Conservation (phyloP, 345 rosid species). For the Cardamine occulta region DNA sequence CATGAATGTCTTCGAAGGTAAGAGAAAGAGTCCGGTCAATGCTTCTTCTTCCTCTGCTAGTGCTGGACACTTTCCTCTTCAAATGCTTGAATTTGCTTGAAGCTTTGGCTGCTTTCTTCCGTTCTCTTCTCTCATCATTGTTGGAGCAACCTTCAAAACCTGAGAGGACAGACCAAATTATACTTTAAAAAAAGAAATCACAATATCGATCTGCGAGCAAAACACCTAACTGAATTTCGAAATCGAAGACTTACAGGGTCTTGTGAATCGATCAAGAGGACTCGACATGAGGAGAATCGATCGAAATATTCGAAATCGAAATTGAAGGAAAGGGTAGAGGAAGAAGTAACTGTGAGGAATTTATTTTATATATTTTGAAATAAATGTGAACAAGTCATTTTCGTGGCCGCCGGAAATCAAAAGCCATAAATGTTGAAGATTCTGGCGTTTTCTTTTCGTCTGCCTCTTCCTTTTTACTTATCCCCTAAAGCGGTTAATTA, state of each 20-base stretch:
- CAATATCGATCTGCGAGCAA: neutral
- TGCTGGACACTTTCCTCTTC: neutral
- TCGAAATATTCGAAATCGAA: neutral
- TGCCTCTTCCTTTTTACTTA: slow-evolving; percentile 12
- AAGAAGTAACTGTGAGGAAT: slow-evolving; percentile 27
- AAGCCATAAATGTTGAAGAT: slow-evolving; percentile 23
- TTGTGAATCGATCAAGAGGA: slow-evolving; percentile 37
- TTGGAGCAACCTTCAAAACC: slow-evolving; percentile 67
- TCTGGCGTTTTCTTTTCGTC: neutral
- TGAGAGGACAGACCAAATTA: neutral
- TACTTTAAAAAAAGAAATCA: neutral
- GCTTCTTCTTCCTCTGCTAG: neutral
- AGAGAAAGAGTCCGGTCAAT: slow-evolving; percentile 45
- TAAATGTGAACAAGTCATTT: neutral
- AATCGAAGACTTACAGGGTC: slow-evolving; percentile 30
- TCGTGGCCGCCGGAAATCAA: slow-evolving; percentile 10
- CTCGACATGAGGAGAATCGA: slow-evolving; percentile 29
- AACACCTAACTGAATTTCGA: neutral
- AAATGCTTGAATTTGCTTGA: slow-evolving; percentile 58
- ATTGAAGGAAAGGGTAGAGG: slow-evolving; percentile 11
- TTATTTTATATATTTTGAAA: slow-evolving; percentile 7
- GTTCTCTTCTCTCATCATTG: slow-evolving; percentile 60
- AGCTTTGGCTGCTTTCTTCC: slow-evolving; percentile 77
- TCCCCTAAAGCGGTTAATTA: neutral
- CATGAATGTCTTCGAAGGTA: slow-evolving; percentile 71